Base-by-base conservation (phyloP, 2,329 filamentous ascomycete species). In the Periglandula ipomoeae region DNA sequence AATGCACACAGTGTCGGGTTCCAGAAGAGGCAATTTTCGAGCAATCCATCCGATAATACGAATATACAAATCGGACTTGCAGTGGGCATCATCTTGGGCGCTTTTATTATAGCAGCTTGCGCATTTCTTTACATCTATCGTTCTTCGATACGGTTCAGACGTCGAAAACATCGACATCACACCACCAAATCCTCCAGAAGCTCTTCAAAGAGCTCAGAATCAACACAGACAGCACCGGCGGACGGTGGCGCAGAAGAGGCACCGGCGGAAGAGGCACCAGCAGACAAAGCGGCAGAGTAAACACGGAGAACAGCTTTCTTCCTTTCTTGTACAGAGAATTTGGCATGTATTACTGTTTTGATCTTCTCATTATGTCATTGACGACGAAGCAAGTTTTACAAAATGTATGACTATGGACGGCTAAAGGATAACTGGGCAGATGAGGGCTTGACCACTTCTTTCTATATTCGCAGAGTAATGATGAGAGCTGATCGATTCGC, bases 11-110 rank as follows among this genome's bases (percentile, higher is more conserved):
- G n/a, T n/a, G n/a, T n/a, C n/a, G n/a, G n/a, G n/a, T 30, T 57
- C 23, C 23, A 43, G n/a, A 53, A 52, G 43, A 56, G 59, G 15
- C 61, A 63, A 44, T 58, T 60, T 48, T 60, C 59, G 30, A 51
- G 52, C 30, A 56, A 58, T 39, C 53, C 58, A 5, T 46, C 54
- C 41, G 56, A 64, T 15, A 63, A 67, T 35, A 65, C 62, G 30
- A 69, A 72, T 54, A 61, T 64, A 46, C 69, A 65, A 30, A 73
- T 72, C 48, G 70, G 70, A 47, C 59, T 71, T 50, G 62, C 69
- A 3, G 65, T 74, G 40, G 70, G 66, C 50, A 58, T 74, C 37
- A 58, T 68, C 4, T 58, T 73, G 19, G 63, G 63, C 23, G 55
- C 65, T 19, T 73, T 73, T 49, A 47, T 74, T 48, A 56, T 63